Evolutionary conservation across 441 rosid genomes (phyloP), one percentile per base, ranked within the genome.

Genomic region (Aleurites moluccanus): DNA sequence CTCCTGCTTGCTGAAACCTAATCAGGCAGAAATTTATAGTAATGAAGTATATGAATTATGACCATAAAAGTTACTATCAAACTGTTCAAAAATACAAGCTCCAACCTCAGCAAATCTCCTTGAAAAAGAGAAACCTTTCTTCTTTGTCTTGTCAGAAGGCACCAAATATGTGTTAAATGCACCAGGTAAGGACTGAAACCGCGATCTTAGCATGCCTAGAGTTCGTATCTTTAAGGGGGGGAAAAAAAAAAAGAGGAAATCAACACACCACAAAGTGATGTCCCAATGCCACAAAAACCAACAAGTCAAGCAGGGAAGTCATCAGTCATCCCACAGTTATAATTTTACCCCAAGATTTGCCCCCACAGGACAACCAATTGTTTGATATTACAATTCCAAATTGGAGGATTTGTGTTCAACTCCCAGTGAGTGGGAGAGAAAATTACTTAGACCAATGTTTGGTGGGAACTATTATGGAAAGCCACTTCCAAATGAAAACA

Each of bases 131-230:
- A 92, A 96, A 66, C 97, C 96, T 79, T 91, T 91, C 86, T 89
- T 96, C 80, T 78, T 84, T 53, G 87, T 79, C 87, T 80, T 94
- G 78, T 90, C 92, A 57, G 97, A 86, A 75, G 99, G 98, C 74
- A 96, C 96, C 90, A 96, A 86, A 79, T 75, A 89, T 42, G 97
- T 84, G 72, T 92, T 96, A 80, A 94, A 92, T 75, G 99, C 98
- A 75, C 92, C 94, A 50, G 99, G 98, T 77, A 96, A 82, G 69
- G 98, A 92, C 83, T 92, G 98, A 85, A 96, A 96, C 75, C 99
- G 89, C 65, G 98, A 96, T 85, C 98, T 85, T 64, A 96, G 90
- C 99, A 96, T 96, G 76, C 95, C 98, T 76, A 96, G 84, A 42
- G 99, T 96, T 77, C 97, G 90, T 81, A 96, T 89, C 99, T 94